Evolutionary conservation across 1,139 yeast genomes (phyloP), one percentile per base, ranked within the genome.

Genomic region (Saccharomycopsis hybrid): DNA sequence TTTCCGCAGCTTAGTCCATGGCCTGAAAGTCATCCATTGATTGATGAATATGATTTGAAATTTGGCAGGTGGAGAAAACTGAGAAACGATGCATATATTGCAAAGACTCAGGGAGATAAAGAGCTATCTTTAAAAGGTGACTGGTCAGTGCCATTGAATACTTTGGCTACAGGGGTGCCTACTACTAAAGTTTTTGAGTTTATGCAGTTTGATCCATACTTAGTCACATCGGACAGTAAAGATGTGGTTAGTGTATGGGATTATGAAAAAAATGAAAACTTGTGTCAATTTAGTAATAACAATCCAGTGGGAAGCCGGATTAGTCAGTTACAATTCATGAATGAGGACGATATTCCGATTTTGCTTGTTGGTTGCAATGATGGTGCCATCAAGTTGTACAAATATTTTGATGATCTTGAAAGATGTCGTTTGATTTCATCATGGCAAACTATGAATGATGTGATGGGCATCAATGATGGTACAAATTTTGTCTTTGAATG

Each of bases 391-490:
- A 84, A 88, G 55, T 79, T 94, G 24, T 94, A 84, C 65, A 82
- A 86, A 58, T 80, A 85, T 59, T 86, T 88, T 64, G 85, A 85
- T 54, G 73, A 77, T 3, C 60, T 68, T 5, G 73, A 72, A 9
- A 67, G 72, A 3, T 72, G 82, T 7, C 85, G 85, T 58, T 66
- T 87, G 50, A 81, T 89, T 2, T 78, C 96, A 0, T 80, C 97
- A 0, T 94, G 98, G 97, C 77, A 97, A 63, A 97, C 96, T 0
- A 72, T 92, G 52, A 83, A 95, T 0, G 97, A 92, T 64, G 71
- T 90, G 58, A 68, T 88, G 33, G 70, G 85, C 37, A 85, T 96
- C 0, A 85, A 92, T 24, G 78, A 86, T 58, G 82, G 92, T 48
- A 80, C 89, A 25, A 96, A 97, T 2, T 71, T 94, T 49, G 77